Conservation (phyloP, 2,329 filamentous ascomycete genomes). For the Colletotrichum eleusines region DNA sequence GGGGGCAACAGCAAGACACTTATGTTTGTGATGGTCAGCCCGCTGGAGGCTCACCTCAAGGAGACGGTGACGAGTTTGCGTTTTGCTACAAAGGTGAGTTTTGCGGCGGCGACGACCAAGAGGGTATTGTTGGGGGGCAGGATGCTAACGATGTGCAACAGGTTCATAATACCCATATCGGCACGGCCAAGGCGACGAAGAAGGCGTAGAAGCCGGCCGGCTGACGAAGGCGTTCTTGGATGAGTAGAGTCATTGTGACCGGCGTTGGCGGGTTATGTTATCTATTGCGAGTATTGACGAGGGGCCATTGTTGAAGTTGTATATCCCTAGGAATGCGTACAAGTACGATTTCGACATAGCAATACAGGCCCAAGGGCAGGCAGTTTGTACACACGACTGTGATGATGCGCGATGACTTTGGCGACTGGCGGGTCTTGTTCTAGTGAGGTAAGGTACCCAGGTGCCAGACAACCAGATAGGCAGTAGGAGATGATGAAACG, state of each 20-base stretch:
- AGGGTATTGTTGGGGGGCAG: not conserved
- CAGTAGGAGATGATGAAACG: too few relatives aligned
- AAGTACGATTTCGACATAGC: slow-evolving; percentile 41
- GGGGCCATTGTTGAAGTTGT: slow-evolving; percentile 39
- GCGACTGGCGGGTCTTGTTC: too few relatives aligned
- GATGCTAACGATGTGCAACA: slow-evolving; percentile 48
- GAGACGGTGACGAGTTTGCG: slow-evolving; percentile 95
- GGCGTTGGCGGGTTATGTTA: slow-evolving; percentile 31
- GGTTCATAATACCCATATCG: slow-evolving; percentile 92
- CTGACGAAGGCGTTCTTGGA: slow-evolving; percentile 38
- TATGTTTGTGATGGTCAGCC: slow-evolving; percentile 99
- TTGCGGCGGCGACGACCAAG: not conserved
- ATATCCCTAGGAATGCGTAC: slow-evolving; percentile 43
- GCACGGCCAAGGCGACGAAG: slow-evolving; percentile 83
- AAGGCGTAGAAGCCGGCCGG: slow-evolving; percentile 54
- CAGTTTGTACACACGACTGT: slow-evolving; percentile 14
- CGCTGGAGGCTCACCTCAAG: slow-evolving; percentile 87
- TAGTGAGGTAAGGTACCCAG: too few relatives aligned
- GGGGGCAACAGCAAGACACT: slow-evolving; percentile 97
- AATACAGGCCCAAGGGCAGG: slow-evolving; percentile 31
- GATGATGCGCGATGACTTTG: too few relatives aligned
- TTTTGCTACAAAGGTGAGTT: slow-evolving; percentile 89
- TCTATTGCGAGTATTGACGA: slow-evolving; percentile 23
- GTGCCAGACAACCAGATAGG: too few relatives aligned
- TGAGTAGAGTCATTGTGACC: slow-evolving; percentile 9